Evolutionary conservation across 352 stramenopile genomes (phyloP).

Genomic region (Phytopythium helicoides): DNA sequence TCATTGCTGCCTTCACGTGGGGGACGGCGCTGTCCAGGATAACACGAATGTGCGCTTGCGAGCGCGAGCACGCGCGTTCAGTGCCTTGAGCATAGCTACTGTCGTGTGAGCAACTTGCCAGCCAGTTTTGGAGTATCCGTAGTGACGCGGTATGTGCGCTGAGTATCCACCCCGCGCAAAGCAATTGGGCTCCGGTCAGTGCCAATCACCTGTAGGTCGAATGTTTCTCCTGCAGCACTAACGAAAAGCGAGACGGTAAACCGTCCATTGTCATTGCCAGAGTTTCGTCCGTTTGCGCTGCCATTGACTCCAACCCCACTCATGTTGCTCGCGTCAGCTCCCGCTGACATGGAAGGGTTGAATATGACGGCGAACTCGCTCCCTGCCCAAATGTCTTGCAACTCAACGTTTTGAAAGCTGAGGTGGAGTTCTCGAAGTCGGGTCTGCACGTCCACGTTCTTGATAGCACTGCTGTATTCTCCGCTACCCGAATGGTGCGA

Average conservation of each 20-base stretch:
- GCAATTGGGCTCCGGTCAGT: slow-evolving; percentile 54
- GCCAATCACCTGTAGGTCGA: slow-evolving; percentile 83
- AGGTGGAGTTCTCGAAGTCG: slow-evolving; percentile 80
- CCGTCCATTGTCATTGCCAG: slow-evolving; percentile 21
- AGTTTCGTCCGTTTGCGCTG: not conserved
- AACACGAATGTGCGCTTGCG: slow-evolving; percentile 82
- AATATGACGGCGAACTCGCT: slow-evolving; percentile 73
- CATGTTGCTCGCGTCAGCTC: not conserved
- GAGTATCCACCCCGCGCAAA: slow-evolving; percentile 62
- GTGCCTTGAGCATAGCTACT: slow-evolving; percentile 73
- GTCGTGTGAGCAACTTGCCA: slow-evolving; percentile 80
- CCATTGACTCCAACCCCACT: slow-evolving; percentile 13
- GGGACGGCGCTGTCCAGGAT: slow-evolving; percentile 79
- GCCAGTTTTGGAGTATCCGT: slow-evolving; percentile 77
- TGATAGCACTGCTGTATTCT: slow-evolving; percentile 61
- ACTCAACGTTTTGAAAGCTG: slow-evolving; percentile 49
- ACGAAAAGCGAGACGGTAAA: slow-evolving; percentile 80
- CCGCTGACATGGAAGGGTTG: slow-evolving; percentile 19
- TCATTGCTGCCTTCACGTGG: slow-evolving; percentile 85
- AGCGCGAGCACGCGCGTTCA: slow-evolving; percentile 65
- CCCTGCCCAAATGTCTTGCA: slow-evolving; percentile 80
- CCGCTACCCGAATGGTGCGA: slow-evolving; percentile 19
- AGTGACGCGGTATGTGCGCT: slow-evolving; percentile 70
- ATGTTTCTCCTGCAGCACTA: slow-evolving; percentile 71
- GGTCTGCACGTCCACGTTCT: slow-evolving; percentile 84